Base-by-base conservation (phyloP, 192 early-diverging fungal species). In the Coemansia aciculifera region DNA sequence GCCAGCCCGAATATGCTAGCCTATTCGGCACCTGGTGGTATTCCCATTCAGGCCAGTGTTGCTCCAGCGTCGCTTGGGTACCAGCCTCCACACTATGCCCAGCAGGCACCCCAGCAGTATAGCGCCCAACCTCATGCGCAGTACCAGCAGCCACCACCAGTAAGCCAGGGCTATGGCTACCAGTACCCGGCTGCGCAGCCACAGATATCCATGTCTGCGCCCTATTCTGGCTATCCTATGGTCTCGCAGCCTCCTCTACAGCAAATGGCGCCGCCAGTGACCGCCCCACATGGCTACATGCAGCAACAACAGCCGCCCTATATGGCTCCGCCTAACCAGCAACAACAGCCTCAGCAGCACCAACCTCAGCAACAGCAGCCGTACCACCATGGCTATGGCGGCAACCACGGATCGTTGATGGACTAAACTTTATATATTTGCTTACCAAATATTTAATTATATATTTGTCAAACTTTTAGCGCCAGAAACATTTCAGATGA, bases 301-400 rank as follows among this genome's bases (percentile, higher is more conserved):
- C 73, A 75, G 29, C 71, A 59, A 32, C 72, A 68, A 15, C 61
- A 40, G 31, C 62, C 56, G 38, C 66, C 54, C 29, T 70, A 66
- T 43, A 39, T 67, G 65, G 69, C 60, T 6, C 74, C 64, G 29
- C 75, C 72, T 52, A 37, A 44, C 23, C 72, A 68, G 23, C 72
- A 73, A 24, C 66, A 49, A 31, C 74, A 42, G 3, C 68, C 27
- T 4, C 75, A 54, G 32, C 75, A 54, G 32, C 67, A 44, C 63
- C 70, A 60, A 11, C 74, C 68, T 57, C 71, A 73, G 66, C 68
- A 68, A n/a, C 73, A 72, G 27, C 68, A 65, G 34, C 70, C 68
- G 36, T 81, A 75, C 44, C 75, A 71, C 44, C 79, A 82, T 62
- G 79, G 79, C 38, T 82, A 82, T 32, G 79, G 79, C 31, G 79